Base-by-base conservation (phyloP, 441 rosid species). In the Melastoma candidum region DNA sequence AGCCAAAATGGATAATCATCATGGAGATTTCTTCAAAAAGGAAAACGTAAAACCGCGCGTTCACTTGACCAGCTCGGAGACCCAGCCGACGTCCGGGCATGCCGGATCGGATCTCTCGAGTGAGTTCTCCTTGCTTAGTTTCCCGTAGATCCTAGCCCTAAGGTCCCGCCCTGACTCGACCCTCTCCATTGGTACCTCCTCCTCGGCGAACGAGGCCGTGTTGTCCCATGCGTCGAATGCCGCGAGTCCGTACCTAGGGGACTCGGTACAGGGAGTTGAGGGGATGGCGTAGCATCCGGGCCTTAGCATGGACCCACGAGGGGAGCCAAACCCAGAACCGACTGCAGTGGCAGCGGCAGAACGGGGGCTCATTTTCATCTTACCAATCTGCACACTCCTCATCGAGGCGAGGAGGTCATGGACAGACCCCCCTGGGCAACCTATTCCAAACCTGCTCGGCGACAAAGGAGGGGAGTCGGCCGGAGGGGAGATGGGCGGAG, bases 151-250 rank as follows among this genome's bases (percentile, higher is more conserved):
- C 59, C 26, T 59, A 0, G 75, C 79, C 56, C 87, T 70, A 26
- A 81, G 22, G 54, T 72, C 75, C 46, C 73, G 74, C 29, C 87
- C 87, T 2, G 87, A 81, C 59, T 81, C 83, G 11, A 81, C 83
- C 26, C 82, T 46, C 44, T 74, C 80, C 87, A 78, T 74, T 27
- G 69, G 58, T 13, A 75, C 71, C 59, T 64, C 74, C 53, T 77
- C 80, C 44, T 55, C 66, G 26, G 44, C 47, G 29, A 10, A 17
- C 5, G 36, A 29, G 36, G 36, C 36, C 7, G 50, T 6, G 7
- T 12, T 29, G 36, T 29, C 36, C 36, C 36, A 29, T 6, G 3
- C 36, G 12, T 57, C 24, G 29, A 43, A 29, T 6, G 36, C 36
- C 5, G 36, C 26, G 4, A 27, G 41, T 41, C 55, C 55, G 2